phyloP scores from a whole-genome alignment of 148 eudicot species.

The Fagopyrum tataricum region DNA sequence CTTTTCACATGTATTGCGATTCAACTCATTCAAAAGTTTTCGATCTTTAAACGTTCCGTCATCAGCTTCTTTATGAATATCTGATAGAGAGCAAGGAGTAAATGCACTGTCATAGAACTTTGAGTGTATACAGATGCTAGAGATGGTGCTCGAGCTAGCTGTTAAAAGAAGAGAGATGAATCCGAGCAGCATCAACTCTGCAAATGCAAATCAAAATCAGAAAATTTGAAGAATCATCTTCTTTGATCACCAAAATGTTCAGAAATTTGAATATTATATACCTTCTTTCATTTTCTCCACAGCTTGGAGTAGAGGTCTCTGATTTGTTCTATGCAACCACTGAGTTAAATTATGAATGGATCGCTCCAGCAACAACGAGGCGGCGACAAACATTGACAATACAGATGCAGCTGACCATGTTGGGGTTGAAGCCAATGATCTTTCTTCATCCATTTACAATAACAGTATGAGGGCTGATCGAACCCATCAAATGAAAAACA shows the following conservation, averaged over 20 bases:
- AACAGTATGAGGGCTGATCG: background rate
- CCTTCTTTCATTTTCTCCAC: slow-evolving; percentile 99
- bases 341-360: slow-evolving; percentile 64
- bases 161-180: slow-evolving; percentile 91
- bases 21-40: slow-evolving; percentile 46
- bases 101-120: slow-evolving; percentile 67
- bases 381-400: slow-evolving; percentile 73
- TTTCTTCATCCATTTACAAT: slow-evolving; percentile 48
- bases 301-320: slow-evolving; percentile 83
- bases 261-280: no score
- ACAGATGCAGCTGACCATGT: slow-evolving; percentile 97
- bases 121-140: slow-evolving; percentile 78
- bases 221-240: background rate
- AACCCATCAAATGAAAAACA: background rate
- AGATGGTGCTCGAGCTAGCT: slow-evolving; percentile 76
- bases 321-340: slow-evolving; percentile 79
- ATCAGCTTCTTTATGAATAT: slow-evolving; percentile 30
- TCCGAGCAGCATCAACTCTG: slow-evolving; percentile 98
- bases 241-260: background rate
- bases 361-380: slow-evolving; percentile 87
- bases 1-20: slow-evolving; percentile 64
- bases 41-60: slow-evolving; percentile 38
- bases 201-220: no score
- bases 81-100: slow-evolving; percentile 75
- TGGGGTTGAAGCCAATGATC: slow-evolving; percentile 91